These are phyloP conservation scores for Calonectria ilicicola DNA, from an alignment of 2,329 filamentous ascomycete species.

Conservation along the genomic window DNA sequence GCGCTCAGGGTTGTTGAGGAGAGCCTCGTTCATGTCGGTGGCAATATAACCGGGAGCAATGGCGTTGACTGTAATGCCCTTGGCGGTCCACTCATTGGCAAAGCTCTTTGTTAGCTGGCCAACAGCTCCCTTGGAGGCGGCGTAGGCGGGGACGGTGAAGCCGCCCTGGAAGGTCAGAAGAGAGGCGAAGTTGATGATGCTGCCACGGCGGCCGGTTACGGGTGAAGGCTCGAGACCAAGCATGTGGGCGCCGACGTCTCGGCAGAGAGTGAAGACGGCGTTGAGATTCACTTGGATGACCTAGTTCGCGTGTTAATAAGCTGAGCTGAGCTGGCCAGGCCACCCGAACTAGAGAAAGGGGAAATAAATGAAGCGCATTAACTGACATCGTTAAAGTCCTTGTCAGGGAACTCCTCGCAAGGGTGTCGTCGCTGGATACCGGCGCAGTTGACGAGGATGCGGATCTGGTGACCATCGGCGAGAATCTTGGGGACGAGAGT, in stretches of 20 bases:
- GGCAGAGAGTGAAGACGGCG: conserved; percentile 81
- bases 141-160: conserved; percentile 88
- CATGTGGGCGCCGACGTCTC: conserved; percentile 85
- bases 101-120: conserved; percentile 87
- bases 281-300: conserved; percentile 90
- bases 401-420: conserved; percentile 79
- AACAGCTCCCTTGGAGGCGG: conserved; percentile 86
- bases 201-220: conserved; percentile 69
- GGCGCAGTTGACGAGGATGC: conserved; percentile 87
- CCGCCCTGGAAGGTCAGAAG: conserved; percentile 89
- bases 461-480: conserved; percentile 72
- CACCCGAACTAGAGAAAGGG: background rate
- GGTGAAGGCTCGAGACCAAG: conserved; percentile 65
- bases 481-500: conserved; percentile 71
- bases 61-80: conserved; percentile 86
- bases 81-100: conserved; percentile 86
- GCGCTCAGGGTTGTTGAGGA: conserved; percentile 78
- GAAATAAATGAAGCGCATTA: background rate
- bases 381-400: conserved; percentile 77
- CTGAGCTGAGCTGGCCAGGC: background rate
- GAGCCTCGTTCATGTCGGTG: conserved; percentile 93
- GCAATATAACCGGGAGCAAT: conserved; percentile 92
- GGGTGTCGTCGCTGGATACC: conserved; percentile 87
- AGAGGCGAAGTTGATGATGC: conserved; percentile 87
- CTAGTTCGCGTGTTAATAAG: conserved; percentile 43